phyloP scores from a whole-genome alignment of 768 basidiomycete species.

The Lyophyllum atratum region DNA sequence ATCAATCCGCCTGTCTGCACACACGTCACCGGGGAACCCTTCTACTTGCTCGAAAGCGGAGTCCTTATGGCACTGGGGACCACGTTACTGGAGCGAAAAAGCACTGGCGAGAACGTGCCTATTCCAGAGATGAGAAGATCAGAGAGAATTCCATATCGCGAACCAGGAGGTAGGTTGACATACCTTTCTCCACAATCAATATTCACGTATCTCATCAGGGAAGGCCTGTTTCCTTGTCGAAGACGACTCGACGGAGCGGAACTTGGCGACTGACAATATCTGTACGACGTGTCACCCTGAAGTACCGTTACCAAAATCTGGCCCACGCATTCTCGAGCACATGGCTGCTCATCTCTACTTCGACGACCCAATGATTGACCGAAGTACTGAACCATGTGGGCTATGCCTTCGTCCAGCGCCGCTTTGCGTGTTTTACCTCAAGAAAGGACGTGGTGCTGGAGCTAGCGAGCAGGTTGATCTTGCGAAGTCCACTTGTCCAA shows the following conservation, averaged over 20 bases:
- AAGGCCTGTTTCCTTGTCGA: slow-evolving; percentile 8
- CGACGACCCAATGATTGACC: slow-evolving; percentile 3
- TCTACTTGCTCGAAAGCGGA: slow-evolving; percentile 7
- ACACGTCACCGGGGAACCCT: background rate
- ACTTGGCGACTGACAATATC: background rate
- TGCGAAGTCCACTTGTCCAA: slow-evolving; percentile 11
- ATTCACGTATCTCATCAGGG: background rate
- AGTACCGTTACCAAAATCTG: too few species aligned
- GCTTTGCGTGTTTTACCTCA: slow-evolving; percentile 16
- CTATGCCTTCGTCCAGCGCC: slow-evolving; percentile 18
- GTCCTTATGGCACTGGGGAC: background rate
- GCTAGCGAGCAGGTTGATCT: background rate
- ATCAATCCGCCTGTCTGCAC: slow-evolving; percentile 12
- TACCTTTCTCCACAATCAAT: background rate
- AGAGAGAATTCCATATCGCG: slow-evolving; percentile 5
- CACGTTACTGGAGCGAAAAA: background rate
- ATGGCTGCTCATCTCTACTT: slow-evolving; percentile 20
- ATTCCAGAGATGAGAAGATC: background rate
- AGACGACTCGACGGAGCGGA: background rate
- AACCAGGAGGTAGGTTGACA: background rate
- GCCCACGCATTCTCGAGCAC: slow-evolving; percentile 18
- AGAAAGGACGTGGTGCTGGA: slow-evolving; percentile 11
- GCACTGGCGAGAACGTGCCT: background rate
- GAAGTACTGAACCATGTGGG: slow-evolving; percentile 18
- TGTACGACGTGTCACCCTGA: too few species aligned